Percentiles rank a stretch among this genome's conserved stretches.
These are phyloP conservation scores for Nidularia sp. DNA, from an alignment of 768 basidiomycete genomes.

Conservation along the genomic window DNA sequence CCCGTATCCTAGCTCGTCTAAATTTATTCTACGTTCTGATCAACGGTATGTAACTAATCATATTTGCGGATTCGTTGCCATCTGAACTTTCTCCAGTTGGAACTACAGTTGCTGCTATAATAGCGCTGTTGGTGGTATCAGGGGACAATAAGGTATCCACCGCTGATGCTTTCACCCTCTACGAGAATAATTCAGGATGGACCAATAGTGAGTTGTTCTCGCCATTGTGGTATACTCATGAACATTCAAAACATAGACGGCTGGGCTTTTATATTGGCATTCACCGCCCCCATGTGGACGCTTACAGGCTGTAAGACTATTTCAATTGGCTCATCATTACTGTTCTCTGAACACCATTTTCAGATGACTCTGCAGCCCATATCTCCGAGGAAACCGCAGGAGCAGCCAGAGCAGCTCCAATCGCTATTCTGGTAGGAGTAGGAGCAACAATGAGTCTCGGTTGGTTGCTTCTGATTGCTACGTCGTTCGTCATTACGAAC, in stretches of 20 bases:
- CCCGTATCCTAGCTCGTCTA: conserved; percentile 58
- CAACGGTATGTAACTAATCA: conserved; percentile 35
- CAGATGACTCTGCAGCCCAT: conserved; percentile 76
- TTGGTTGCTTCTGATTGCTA: conserved; percentile 62
- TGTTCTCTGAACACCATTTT: conserved; percentile 2
- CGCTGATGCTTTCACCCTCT: conserved; percentile 61
- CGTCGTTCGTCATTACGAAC: conserved; percentile 60
- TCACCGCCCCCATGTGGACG: conserved; percentile 79
- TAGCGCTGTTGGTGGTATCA: conserved; percentile 53
- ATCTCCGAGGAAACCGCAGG: conserved; percentile 70
- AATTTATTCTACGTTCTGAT: conserved; percentile 66
- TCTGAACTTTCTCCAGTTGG: conserved; percentile 39
- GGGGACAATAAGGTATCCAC: conserved; percentile 59
- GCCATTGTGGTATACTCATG: too few relatives aligned
- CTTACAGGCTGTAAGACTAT: conserved; percentile 61
- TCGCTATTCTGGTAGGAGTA: conserved; percentile 66
- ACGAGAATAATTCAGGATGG: conserved; percentile 74
- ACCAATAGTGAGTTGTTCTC: conserved; percentile 38
- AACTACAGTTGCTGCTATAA: conserved; percentile 59
- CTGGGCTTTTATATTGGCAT: conserved; percentile 71
- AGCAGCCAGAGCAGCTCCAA: conserved; percentile 60
- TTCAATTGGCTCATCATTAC: not conserved
- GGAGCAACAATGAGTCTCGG: conserved; percentile 55
- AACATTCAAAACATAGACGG: conserved; percentile 38
- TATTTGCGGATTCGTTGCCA: not conserved